Evolutionary conservation across 305 asterid genomes (phyloP).

Genomic region (Nicotiana rustica): DNA sequence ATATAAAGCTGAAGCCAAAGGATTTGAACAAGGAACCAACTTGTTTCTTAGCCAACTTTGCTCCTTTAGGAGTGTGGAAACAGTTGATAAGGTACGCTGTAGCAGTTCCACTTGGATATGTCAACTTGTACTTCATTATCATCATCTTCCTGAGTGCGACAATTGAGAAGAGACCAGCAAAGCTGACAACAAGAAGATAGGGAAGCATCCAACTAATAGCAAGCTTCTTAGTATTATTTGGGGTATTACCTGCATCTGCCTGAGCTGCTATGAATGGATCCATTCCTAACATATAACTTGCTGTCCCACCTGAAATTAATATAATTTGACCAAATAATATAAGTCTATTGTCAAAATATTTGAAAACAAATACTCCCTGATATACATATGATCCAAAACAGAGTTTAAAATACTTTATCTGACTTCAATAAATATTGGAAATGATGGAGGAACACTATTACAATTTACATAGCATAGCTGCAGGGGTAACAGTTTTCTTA

Average conservation of each 20-base stretch:
- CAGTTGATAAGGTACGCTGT: constrained; percentile 53
- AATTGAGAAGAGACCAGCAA: constrained; percentile 45
- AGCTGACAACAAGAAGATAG: constrained; percentile 42
- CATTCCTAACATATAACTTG: constrained; percentile 37
- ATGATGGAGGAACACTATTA: no score
- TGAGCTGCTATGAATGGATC: constrained; percentile 29
- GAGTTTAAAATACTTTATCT: no score
- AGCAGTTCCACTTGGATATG: constrained; percentile 54
- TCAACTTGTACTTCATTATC: constrained; percentile 42
- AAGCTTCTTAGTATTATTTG: constrained; percentile 31
- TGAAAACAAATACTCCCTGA: background rate
- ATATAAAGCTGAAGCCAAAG: constrained; percentile 32
- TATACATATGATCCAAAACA: no score
- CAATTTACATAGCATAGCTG: no score
- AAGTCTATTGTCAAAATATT: background rate
- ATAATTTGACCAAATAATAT: background rate
- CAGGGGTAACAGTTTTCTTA: no score
- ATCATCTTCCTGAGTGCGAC: constrained; percentile 45
- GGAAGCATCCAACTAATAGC: constrained; percentile 41
- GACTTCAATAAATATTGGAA: no score
- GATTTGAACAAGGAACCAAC: constrained; percentile 29
- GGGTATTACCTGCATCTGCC: constrained; percentile 18
- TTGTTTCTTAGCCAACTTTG: constrained; percentile 41
- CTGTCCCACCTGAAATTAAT: constrained; percentile 31
- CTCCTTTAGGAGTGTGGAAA: constrained; percentile 55